Evolutionary conservation across 768 basidiomycete species (phyloP).

Genomic region (Tephrocybe rancida): DNA sequence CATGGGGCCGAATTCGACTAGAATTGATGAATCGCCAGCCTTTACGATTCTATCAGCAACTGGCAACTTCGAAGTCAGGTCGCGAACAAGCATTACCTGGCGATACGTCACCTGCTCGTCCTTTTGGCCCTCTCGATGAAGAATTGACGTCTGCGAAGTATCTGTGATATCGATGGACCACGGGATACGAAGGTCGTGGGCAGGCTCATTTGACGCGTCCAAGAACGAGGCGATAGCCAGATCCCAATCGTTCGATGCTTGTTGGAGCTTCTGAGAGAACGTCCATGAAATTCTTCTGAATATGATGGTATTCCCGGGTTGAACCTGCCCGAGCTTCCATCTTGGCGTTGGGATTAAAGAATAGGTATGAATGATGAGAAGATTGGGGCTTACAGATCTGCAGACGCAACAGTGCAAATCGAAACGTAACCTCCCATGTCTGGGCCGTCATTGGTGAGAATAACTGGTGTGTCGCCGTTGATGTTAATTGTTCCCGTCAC

Average conservation of each 20-base stretch:
- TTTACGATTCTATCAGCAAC: slow-evolving; percentile 19
- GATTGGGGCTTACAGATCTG: slow-evolving; percentile 44
- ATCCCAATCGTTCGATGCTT: background rate
- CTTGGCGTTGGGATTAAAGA: slow-evolving; percentile 26
- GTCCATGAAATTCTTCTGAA: slow-evolving; percentile 56
- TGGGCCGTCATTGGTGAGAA: slow-evolving; percentile 62
- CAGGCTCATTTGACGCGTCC: background rate
- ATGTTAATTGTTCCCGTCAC: slow-evolving; percentile 56
- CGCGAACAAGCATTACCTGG: slow-evolving; percentile 49
- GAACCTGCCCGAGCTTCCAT: slow-evolving; percentile 72
- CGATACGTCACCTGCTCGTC: slow-evolving; percentile 45
- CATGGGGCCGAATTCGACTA: slow-evolving; percentile 65
- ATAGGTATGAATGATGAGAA: background rate
- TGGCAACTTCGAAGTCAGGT: no score
- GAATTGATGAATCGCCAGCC: slow-evolving; percentile 67
- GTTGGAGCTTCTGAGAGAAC: background rate
- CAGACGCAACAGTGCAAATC: slow-evolving; percentile 51
- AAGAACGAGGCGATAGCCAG: background rate
- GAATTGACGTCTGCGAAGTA: background rate
- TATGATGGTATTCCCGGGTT: slow-evolving; percentile 53
- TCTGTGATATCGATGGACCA: background rate
- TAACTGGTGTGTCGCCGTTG: slow-evolving; percentile 72
- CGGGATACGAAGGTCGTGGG: background rate
- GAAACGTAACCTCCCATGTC: slow-evolving; percentile 69
- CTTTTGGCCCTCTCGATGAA: background rate